Evolutionary conservation across 371 early-diverging fungal genomes (phyloP).

Genomic region (Actinomortierella wolfii): DNA sequence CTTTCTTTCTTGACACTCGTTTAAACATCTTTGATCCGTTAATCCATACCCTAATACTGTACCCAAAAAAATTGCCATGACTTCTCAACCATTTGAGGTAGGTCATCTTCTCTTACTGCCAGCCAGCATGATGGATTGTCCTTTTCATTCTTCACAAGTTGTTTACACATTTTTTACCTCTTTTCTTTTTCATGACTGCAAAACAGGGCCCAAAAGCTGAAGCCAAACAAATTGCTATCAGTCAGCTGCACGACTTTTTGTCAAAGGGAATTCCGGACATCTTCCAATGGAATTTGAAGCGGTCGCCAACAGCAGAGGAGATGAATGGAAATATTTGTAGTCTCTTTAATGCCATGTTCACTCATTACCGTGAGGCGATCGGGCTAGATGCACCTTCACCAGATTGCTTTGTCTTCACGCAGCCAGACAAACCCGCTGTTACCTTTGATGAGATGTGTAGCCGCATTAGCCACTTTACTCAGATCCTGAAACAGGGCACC

Average conservation of each 20-base stretch:
- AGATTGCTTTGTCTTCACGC: slow-evolving; percentile 44
- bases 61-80: neutral
- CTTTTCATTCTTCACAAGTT: neutral
- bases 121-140: neutral
- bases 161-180: neutral
- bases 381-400: slow-evolving; percentile 31
- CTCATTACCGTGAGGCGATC: slow-evolving; percentile 21
- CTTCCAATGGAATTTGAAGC: slow-evolving; percentile 37
- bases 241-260: slow-evolving; percentile 45
- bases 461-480: slow-evolving; percentile 39
- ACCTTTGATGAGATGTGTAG: slow-evolving; percentile 43
- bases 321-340: slow-evolving; percentile 41
- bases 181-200: neutral
- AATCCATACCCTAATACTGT: neutral
- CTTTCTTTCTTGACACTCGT: neutral
- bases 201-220: slow-evolving; percentile 3
- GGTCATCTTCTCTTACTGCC: neutral
- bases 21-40: neutral
- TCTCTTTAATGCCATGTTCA: slow-evolving; percentile 44
- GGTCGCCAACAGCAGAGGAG: slow-evolving; percentile 39
- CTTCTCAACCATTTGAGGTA: neutral
- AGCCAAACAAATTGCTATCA: slow-evolving; percentile 42
- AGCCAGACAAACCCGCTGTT: slow-evolving; percentile 35
- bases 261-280: slow-evolving; percentile 41
- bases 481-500: slow-evolving; percentile 26